Evolutionary conservation across 208 protist species (phyloP).

Genomic region (Leishmania martiniquensis): DNA sequence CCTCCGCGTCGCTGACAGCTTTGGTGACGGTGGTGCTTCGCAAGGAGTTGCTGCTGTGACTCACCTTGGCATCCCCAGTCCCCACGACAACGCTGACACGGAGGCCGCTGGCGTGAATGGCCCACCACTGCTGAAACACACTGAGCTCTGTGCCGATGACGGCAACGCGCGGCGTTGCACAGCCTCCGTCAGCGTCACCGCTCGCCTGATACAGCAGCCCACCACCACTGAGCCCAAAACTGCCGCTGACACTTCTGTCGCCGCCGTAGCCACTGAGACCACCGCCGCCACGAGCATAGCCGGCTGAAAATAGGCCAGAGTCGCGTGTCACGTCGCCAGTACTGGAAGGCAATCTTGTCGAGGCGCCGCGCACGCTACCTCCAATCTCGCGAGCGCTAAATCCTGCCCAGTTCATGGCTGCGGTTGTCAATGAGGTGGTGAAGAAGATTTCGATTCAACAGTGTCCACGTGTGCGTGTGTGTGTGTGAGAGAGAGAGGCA

Average conservation of each 20-base stretch:
- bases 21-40: neutral
- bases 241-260: neutral
- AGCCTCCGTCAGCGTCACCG: neutral
- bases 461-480: neutral
- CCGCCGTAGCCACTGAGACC: neutral
- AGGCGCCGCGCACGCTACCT: neutral
- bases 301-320: slow-evolving; percentile 3
- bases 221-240: neutral
- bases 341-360: neutral
- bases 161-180: slow-evolving; percentile 24
- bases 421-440: neutral
- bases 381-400: slow-evolving; percentile 7
- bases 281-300: neutral
- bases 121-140: slow-evolving; percentile 20
- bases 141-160: slow-evolving; percentile 12
- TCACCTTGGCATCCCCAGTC: slow-evolving; percentile 11
- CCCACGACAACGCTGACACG: slow-evolving; percentile 26
- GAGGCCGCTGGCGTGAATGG: slow-evolving; percentile 26
- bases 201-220: neutral
- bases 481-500: neutral
- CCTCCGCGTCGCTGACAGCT: neutral
- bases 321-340: neutral
- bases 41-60: neutral
- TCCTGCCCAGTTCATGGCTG: slow-evolving; percentile 22
- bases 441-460: neutral